Conservation (phyloP, 192 early-diverging fungal genomes). For the Coemansia sp. region DNA sequence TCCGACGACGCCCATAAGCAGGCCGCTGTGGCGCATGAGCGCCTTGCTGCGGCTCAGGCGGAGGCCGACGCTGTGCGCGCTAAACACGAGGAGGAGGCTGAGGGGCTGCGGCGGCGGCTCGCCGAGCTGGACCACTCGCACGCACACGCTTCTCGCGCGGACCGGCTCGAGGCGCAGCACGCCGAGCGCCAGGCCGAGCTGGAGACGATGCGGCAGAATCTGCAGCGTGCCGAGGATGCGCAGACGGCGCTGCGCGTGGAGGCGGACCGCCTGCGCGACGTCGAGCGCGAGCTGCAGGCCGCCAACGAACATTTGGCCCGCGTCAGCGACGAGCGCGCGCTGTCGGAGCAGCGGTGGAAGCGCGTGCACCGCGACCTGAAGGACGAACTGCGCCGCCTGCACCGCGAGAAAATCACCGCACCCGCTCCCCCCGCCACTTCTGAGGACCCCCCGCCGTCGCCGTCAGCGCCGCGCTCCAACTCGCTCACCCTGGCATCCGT, state of each 20-base stretch:
- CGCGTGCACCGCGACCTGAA: conserved; percentile 52
- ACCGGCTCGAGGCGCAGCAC: conserved; percentile 35
- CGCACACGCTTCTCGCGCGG: conserved; percentile 20
- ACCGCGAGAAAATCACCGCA: conserved; percentile 25
- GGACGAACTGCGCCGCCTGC: conserved; percentile 50
- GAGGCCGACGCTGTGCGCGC: conserved; percentile 14
- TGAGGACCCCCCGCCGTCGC: conserved; percentile 4
- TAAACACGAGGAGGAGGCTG: conserved; percentile 12
- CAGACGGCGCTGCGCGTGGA: conserved; percentile 30
- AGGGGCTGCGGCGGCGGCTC: conserved; percentile 23
- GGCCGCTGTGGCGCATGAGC: conserved; percentile 15
- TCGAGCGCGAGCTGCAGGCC: conserved; percentile 27
- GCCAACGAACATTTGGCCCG: conserved; percentile 29
- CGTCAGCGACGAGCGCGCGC: conserved; percentile 38
- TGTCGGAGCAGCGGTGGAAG: conserved; percentile 53
- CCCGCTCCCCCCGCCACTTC: background rate
- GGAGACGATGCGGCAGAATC: conserved; percentile 40
- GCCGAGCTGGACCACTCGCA: conserved; percentile 27
- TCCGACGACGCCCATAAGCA: conserved; percentile 23
- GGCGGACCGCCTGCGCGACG: conserved; percentile 42
- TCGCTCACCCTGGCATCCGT: conserved; percentile 50
- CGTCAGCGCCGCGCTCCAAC: conserved; percentile 25
- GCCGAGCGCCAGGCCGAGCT: conserved; percentile 44
- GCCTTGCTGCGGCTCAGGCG: conserved; percentile 27
- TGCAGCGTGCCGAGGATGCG: conserved; percentile 36